A percentile compares a stretch with the other conserved stretches of the same genome.
These are phyloP conservation scores for Cucurbita pepo DNA, from an alignment of 306 rosid species.

Conservation along the genomic window DNA sequence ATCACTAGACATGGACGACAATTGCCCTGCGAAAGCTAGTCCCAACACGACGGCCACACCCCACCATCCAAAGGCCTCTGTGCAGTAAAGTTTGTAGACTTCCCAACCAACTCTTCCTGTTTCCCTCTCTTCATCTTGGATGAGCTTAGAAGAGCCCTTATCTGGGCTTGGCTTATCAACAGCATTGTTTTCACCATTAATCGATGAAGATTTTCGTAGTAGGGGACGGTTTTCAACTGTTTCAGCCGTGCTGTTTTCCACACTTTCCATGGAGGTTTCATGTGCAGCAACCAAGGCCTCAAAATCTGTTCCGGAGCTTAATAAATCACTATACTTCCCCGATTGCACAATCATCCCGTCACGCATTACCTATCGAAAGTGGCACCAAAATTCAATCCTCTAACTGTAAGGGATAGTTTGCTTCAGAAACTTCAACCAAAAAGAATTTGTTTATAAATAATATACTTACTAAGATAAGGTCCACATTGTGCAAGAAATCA, in stretches of 20 bases:
- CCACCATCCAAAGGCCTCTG: constrained; percentile 92
- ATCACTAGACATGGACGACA: constrained; percentile 50
- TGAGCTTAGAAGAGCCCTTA: constrained; percentile 60
- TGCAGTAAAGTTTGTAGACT: constrained; percentile 66
- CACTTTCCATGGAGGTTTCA: constrained; percentile 87
- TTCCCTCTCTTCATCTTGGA: constrained; percentile 88
- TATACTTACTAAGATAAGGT: constrained; percentile 53
- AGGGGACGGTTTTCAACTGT: constrained; percentile 25
- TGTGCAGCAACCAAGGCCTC: constrained; percentile 76
- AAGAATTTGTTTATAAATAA: background rate
- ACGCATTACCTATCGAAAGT: constrained; percentile 58
- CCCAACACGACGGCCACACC: constrained; percentile 37
- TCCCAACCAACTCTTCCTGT: constrained; percentile 66
- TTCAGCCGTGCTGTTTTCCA: constrained; percentile 33
- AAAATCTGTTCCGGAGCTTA: constrained; percentile 55
- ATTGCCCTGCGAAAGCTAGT: constrained; percentile 65
- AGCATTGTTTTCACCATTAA: constrained; percentile 42
- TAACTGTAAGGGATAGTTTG: background rate
- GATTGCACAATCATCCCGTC: constrained; percentile 70
- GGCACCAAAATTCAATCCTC: background rate
- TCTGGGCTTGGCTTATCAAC: constrained; percentile 28
- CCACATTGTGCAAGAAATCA: constrained; percentile 88
- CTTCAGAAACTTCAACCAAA: background rate
- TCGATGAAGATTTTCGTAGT: constrained; percentile 22
- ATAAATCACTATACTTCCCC: constrained; percentile 57